These are phyloP conservation scores for Syzygium grande DNA, from an alignment of 345 rosid species.

Conservation along the genomic window DNA sequence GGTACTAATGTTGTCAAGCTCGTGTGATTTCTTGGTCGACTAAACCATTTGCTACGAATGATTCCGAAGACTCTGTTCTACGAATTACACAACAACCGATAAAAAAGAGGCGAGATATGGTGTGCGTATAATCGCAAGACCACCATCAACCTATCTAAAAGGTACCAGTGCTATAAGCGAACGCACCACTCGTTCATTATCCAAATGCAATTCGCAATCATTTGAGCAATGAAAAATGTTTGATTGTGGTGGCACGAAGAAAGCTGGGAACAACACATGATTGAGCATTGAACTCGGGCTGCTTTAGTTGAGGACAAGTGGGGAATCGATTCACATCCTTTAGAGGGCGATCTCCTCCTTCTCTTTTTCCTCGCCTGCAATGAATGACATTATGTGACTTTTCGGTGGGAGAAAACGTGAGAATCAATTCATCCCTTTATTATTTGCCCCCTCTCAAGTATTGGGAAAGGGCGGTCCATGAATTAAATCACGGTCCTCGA, in stretches of 20 bases:
- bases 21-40: neutral
- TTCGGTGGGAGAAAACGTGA: neutral
- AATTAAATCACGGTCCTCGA: neutral
- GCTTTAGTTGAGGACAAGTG: neutral
- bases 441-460: neutral
- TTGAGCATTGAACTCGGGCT: neutral
- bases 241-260: neutral
- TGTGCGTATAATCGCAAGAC: neutral
- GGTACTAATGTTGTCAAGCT: neutral
- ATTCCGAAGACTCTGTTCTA: too few species aligned
- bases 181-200: neutral
- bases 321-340: constrained; percentile 1
- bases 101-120: neutral
- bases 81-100: too few species aligned
- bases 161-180: neutral
- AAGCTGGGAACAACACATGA: neutral
- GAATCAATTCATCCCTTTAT: neutral
- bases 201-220: neutral
- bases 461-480: neutral
- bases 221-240: neutral
- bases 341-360: neutral
- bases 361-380: neutral
- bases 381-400: neutral
- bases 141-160: neutral
- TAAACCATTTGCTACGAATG: neutral